These are phyloP conservation scores for Cladorrhinum samala DNA, from an alignment of 495 filamentous ascomycete species.

Conservation along the genomic window DNA sequence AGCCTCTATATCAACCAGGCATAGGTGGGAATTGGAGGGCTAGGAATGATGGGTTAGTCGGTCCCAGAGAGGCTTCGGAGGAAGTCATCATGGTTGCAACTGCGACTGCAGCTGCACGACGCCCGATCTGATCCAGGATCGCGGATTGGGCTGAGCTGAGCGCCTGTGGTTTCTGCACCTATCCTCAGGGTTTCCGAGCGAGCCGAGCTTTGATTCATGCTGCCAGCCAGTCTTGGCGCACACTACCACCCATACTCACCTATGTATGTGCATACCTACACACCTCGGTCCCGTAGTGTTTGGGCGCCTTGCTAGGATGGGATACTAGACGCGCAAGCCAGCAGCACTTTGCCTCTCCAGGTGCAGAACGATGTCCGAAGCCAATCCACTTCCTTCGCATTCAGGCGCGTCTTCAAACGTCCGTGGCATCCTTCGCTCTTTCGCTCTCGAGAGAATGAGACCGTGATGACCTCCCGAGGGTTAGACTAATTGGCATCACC, in stretches of 20 bases:
- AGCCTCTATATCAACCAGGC: too few relatives aligned
- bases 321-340: background rate
- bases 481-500: too few relatives aligned
- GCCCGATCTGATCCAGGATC: slow-evolving; percentile 18
- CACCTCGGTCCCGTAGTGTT: background rate
- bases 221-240: background rate
- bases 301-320: background rate
- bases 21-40: background rate
- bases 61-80: background rate
- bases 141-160: slow-evolving; percentile 17
- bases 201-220: background rate
- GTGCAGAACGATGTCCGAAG: background rate
- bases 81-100: slow-evolving; percentile 9
- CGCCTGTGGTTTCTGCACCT: background rate
- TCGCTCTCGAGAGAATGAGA: too few relatives aligned
- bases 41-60: background rate
- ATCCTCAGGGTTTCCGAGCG: slow-evolving; percentile 3
- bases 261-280: too few relatives aligned
- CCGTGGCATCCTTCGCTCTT: background rate
- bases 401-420: background rate
- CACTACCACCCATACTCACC: background rate
- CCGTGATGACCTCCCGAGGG: background rate
- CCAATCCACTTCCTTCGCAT: background rate
- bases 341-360: background rate
- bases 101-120: background rate